A percentile compares a stretch with the other conserved stretches of the same genome.
Conservation (phyloP, 805 yeast genomes). For the Clavispora santaluciae region DNA sequence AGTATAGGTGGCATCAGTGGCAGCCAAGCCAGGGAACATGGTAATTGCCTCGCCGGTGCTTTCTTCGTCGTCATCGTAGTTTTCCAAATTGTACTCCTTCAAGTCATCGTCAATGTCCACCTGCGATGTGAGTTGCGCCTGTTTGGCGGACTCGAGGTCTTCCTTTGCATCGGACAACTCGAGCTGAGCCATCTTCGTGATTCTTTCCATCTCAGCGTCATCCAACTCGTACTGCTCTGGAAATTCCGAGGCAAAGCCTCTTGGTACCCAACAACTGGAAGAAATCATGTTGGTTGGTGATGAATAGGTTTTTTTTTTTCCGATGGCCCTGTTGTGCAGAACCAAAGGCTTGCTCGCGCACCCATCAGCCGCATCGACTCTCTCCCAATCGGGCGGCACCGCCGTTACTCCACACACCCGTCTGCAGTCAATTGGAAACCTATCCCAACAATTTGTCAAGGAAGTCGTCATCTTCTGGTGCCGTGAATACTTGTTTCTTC, state of each 20-base stretch:
- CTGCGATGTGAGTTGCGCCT: slow-evolving; percentile 43
- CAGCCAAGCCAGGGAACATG: slow-evolving; percentile 69
- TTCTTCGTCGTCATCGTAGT: slow-evolving; percentile 62
- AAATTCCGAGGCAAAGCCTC: slow-evolving; percentile 90
- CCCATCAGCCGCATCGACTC: background rate
- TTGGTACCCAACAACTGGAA: slow-evolving; percentile 91
- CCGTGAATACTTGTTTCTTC: background rate
- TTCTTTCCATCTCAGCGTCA: slow-evolving; percentile 90
- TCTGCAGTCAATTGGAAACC: too few relatives aligned
- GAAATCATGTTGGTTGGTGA: slow-evolving; percentile 60
- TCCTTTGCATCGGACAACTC: slow-evolving; percentile 74
- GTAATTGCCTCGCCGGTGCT: slow-evolving; percentile 54
- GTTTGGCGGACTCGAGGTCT: slow-evolving; percentile 49
- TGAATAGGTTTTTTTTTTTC: background rate
- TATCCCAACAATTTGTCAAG: slow-evolving; percentile 17
- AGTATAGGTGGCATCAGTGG: slow-evolving; percentile 51
- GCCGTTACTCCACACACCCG: too few relatives aligned
- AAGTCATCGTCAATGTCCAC: slow-evolving; percentile 74
- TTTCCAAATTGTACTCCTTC: slow-evolving; percentile 81
- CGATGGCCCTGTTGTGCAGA: slow-evolving; percentile 1
- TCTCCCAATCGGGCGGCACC: too few relatives aligned
- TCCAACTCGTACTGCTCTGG: slow-evolving; percentile 85
- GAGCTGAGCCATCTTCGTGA: slow-evolving; percentile 76
- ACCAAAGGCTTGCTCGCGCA: background rate
- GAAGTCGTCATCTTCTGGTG: slow-evolving; percentile 8